These are phyloP conservation scores for Saccharomycopsis guyanensis DNA, from an alignment of 805 yeast genomes.

Conservation along the genomic window DNA sequence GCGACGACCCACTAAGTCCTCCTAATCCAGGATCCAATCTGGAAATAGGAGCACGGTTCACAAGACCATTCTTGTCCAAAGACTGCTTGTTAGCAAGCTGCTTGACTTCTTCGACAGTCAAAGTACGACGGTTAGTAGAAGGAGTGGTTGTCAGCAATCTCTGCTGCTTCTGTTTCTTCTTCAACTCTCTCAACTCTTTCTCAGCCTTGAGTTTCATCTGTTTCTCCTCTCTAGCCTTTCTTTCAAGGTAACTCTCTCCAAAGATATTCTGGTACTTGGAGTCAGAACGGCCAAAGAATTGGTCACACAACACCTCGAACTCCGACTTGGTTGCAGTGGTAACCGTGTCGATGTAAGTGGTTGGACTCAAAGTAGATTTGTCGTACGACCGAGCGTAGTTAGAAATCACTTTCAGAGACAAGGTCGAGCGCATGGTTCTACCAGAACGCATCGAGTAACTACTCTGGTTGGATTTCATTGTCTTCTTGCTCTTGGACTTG, in stretches of 20 bases:
- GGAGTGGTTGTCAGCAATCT: not conserved
- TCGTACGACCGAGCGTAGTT: slow-evolving; percentile 9
- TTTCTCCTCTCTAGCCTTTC: slow-evolving; percentile 10
- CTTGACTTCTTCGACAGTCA: slow-evolving; percentile 10
- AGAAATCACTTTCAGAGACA: slow-evolving; percentile 17
- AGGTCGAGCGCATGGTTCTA: slow-evolving; percentile 14
- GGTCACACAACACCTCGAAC: slow-evolving; percentile 19
- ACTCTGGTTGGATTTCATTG: not conserved
- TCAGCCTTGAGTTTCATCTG: not conserved
- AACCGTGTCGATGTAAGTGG: slow-evolving; percentile 13
- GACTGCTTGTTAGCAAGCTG: slow-evolving; percentile 7
- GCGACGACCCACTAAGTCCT: not conserved
- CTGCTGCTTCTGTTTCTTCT: slow-evolving; percentile 6
- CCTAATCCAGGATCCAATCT: slow-evolving; percentile 20
- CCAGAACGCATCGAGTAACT: slow-evolving; percentile 10
- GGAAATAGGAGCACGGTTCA: slow-evolving; percentile 14
- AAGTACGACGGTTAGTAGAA: not conserved
- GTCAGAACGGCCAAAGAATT: slow-evolving; percentile 15
- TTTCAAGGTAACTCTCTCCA: slow-evolving; percentile 18
- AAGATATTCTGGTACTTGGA: slow-evolving; percentile 13
- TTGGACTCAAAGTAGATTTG: not conserved
- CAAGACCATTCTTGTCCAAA: slow-evolving; percentile 2
- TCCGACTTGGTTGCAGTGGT: slow-evolving; percentile 17
- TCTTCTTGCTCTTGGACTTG: slow-evolving; percentile 1
- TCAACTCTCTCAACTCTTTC: slow-evolving; percentile 4